A percentile compares a stretch with the other conserved stretches of the same genome.
phyloP scores from a whole-genome alignment of 768 basidiomycete species.

The Pleurotus eryngii region DNA sequence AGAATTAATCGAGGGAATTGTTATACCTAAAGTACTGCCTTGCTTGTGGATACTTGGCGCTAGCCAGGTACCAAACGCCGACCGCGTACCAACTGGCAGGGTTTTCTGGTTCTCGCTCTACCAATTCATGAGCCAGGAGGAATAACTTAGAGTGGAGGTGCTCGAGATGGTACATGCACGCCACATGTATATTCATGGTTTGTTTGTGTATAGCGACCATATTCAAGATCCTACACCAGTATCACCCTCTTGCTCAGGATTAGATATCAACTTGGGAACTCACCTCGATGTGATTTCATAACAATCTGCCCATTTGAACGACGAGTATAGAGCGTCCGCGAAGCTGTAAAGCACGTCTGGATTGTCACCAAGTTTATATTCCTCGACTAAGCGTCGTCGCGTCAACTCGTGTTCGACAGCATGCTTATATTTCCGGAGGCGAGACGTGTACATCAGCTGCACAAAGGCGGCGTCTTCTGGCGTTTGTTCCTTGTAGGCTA shows the following conservation, averaged over 20 bases:
- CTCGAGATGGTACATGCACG: slow-evolving; percentile 95
- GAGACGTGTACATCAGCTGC: slow-evolving; percentile 86
- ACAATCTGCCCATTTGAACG: slow-evolving; percentile 94
- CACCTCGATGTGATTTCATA: slow-evolving; percentile 83
- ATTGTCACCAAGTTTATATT: slow-evolving; percentile 85
- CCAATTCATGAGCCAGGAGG: slow-evolving; percentile 94
- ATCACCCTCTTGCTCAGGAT: not conserved
- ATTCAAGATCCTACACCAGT: slow-evolving; percentile 65
- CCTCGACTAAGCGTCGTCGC: slow-evolving; percentile 73
- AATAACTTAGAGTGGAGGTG: slow-evolving; percentile 92
- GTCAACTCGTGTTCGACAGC: slow-evolving; percentile 77
- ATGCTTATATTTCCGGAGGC: slow-evolving; percentile 89
- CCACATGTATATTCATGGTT: slow-evolving; percentile 91
- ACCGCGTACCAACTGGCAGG: slow-evolving; percentile 98
- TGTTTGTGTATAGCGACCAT: slow-evolving; percentile 83
- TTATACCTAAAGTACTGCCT: slow-evolving; percentile 89
- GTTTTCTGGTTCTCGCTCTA: slow-evolving; percentile 90
- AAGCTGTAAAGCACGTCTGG: slow-evolving; percentile 89
- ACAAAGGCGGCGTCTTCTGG: slow-evolving; percentile 91
- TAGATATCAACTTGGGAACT: slow-evolving; percentile 1
- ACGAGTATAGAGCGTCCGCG: slow-evolving; percentile 85
- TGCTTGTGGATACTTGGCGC: slow-evolving; percentile 85
- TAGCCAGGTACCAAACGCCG: slow-evolving; percentile 92
- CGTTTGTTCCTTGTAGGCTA: slow-evolving; percentile 80
- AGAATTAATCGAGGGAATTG: too few species aligned